A percentile compares a stretch with the other conserved stretches of the same genome.
Evolutionary conservation across 2,329 filamentous ascomycete species (phyloP).

Genomic region (Sclerotinia borealis): DNA sequence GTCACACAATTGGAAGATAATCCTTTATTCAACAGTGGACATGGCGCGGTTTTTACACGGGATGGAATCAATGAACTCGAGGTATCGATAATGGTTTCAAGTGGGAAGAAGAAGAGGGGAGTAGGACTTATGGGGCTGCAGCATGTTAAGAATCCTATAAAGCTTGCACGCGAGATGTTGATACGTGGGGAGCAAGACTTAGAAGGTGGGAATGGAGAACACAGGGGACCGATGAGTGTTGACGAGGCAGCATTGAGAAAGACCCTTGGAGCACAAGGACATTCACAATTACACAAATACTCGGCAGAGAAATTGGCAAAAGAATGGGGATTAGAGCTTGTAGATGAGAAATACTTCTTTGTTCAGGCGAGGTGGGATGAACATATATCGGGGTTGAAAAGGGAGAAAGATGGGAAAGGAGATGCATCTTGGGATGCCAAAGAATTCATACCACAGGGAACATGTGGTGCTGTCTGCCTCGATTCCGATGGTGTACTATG

Average conservation of each 20-base stretch:
- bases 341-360: constrained; percentile 66
- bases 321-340: constrained; percentile 64
- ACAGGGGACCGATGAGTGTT: constrained; percentile 28
- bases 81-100: constrained; percentile 78
- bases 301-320: constrained; percentile 64
- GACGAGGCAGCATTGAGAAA: neutral
- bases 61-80: constrained; percentile 82
- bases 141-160: constrained; percentile 73
- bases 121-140: constrained; percentile 70
- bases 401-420: constrained; percentile 40
- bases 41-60: constrained; percentile 80
- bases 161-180: constrained; percentile 65
- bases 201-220: constrained; percentile 37
- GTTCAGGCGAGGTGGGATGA: constrained; percentile 75
- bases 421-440: constrained; percentile 50
- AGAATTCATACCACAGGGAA: constrained; percentile 74
- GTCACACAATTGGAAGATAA: constrained; percentile 73
- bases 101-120: constrained; percentile 65
- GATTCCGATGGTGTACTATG: constrained; percentile 71
- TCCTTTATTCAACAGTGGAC: constrained; percentile 76
- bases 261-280: constrained; percentile 49
- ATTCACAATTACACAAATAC: constrained; percentile 62
- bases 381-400: constrained; percentile 53
- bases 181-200: constrained; percentile 59
- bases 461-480: constrained; percentile 74